Evolutionary conservation across 176 grass and related monocot species (phyloP).

Genomic region (Triticum turgidum): DNA sequence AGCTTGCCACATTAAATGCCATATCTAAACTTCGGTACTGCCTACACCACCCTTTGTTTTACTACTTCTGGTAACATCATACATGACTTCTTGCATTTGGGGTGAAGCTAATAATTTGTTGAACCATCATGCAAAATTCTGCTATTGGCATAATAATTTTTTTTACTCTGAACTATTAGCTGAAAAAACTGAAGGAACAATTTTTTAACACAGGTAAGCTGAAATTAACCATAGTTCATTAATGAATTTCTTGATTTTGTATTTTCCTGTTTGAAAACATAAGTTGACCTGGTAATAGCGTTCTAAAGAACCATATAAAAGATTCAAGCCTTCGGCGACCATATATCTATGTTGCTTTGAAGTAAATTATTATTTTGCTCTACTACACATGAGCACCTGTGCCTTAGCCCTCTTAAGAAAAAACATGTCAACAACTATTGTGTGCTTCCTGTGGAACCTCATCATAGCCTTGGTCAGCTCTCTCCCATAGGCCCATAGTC

Average conservation of each 20-base stretch:
- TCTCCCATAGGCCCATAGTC: neutral
- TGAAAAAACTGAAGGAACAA: constrained; percentile 2
- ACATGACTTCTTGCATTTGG: neutral
- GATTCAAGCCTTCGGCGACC: neutral
- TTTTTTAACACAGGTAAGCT: neutral
- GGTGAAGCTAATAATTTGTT: constrained; percentile 1
- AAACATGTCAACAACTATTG: constrained; percentile 7
- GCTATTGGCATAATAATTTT: neutral
- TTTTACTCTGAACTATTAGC: neutral
- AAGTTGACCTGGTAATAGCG: neutral
- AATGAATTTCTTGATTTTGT: neutral
- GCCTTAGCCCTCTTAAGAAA: neutral
- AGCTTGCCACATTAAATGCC: neutral
- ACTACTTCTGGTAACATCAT: no score
- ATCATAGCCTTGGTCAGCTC: neutral
- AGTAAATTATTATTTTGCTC: constrained; percentile 16
- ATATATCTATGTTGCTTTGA: neutral
- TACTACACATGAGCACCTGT: neutral
- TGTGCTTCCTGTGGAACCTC: neutral
- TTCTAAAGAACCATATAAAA: constrained; percentile 15
- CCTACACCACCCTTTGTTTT: no score
- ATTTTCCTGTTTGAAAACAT: neutral
- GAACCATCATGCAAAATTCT: neutral
- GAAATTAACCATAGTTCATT: constrained; percentile 4
- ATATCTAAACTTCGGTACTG: constrained; percentile 13